Percentiles rank a stretch among this genome's conserved stretches.
phyloP scores from a whole-genome alignment of 495 filamentous ascomycete genomes.

The Aspergillus leporis region DNA sequence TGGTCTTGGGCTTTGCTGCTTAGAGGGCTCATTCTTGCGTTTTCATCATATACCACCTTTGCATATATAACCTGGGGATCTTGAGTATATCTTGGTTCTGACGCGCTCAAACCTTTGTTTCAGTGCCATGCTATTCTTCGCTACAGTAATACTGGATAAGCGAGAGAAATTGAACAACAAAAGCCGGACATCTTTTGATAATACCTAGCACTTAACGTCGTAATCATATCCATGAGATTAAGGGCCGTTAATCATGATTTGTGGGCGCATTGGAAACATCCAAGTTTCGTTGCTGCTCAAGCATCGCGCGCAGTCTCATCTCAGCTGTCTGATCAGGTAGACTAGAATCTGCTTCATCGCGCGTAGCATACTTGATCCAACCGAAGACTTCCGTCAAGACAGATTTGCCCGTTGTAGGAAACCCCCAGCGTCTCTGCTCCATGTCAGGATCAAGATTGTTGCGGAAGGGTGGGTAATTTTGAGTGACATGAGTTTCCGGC shows the following conservation, averaged over 20 bases:
- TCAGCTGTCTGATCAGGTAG: slow-evolving; percentile 37
- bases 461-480: background rate
- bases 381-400: slow-evolving; percentile 31
- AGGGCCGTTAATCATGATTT: background rate
- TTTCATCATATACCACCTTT: slow-evolving; percentile 1
- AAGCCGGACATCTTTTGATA: too few relatives aligned
- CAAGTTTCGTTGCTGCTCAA: slow-evolving; percentile 23
- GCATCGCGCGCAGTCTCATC: slow-evolving; percentile 38
- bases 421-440: background rate
- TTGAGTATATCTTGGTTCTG: background rate
- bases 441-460: background rate
- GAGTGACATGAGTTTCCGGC: background rate
- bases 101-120: background rate
- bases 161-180: too few relatives aligned
- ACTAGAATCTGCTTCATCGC: slow-evolving; percentile 20
- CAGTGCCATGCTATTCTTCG: background rate
- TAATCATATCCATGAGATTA: background rate
- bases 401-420: background rate
- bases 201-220: background rate
- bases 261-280: background rate
- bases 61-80: background rate
- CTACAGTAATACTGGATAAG: background rate
- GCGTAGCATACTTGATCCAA: slow-evolving; percentile 36
- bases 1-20: background rate
- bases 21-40: background rate